phyloP scores from a whole-genome alignment of 805 yeast species.

The Ogataea nonfermentans region DNA sequence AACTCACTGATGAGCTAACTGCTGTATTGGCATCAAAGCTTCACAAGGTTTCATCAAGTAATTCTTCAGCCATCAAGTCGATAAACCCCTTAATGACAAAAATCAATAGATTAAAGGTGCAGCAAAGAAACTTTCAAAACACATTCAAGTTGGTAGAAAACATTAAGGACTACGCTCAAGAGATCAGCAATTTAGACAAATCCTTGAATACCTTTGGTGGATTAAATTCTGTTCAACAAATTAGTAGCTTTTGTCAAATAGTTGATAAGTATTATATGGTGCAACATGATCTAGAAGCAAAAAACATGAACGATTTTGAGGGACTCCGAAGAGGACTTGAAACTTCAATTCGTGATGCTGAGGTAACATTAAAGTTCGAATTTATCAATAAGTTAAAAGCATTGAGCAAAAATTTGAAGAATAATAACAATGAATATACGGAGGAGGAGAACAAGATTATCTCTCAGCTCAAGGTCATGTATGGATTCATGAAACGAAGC shows the following conservation, averaged over 20 bases:
- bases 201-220: constrained; percentile 30
- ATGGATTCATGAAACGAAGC: constrained; percentile 42
- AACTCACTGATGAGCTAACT: constrained; percentile 56
- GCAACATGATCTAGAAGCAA: constrained; percentile 13
- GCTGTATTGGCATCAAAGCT: constrained; percentile 54
- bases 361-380: constrained; percentile 48
- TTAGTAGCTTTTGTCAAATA: constrained; percentile 38
- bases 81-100: constrained; percentile 71
- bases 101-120: constrained; percentile 53
- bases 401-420: constrained; percentile 40
- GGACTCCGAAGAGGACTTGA: constrained; percentile 66
- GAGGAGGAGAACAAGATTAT: constrained; percentile 35
- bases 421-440: constrained; percentile 31
- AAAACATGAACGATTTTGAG: constrained; percentile 49
- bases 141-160: constrained; percentile 47
- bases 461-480: constrained; percentile 40
- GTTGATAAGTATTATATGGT: constrained; percentile 36
- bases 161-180: constrained; percentile 47
- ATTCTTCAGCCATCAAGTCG: constrained; percentile 56
- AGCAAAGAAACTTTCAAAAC: constrained; percentile 56
- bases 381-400: constrained; percentile 44
- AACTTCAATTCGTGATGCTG: constrained; percentile 55
- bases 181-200: constrained; percentile 34
- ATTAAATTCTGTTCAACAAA: constrained; percentile 36
- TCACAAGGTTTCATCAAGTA: constrained; percentile 47